A percentile compares a stretch with the other conserved stretches of the same genome.
phyloP scores from a whole-genome alignment of 345 rosid species.

The Ceriops tagal region DNA sequence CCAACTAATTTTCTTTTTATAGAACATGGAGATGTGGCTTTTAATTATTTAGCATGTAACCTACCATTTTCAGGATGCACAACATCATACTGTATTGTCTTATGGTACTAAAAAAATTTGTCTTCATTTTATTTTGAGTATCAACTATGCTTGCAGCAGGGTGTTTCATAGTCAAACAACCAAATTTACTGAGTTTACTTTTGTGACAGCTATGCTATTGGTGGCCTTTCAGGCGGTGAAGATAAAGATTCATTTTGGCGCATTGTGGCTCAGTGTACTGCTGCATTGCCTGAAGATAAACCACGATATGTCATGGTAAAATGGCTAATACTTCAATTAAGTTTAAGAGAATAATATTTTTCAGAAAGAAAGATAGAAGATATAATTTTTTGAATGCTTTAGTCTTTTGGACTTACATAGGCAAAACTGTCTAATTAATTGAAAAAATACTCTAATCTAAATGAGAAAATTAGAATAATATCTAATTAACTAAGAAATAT shows the following conservation, averaged over 20 bases:
- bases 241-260: constrained; percentile 91
- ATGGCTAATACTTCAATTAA: too few species aligned
- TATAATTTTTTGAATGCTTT: too few species aligned
- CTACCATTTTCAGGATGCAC: not conserved
- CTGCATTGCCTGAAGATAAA: constrained; percentile 68
- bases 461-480: too few species aligned
- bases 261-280: constrained; percentile 83
- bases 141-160: constrained; percentile 3
- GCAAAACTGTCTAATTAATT: too few species aligned
- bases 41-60: not conserved
- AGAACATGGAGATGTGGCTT: not conserved
- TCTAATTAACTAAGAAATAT: too few species aligned
- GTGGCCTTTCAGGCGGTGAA: constrained; percentile 90
- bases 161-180: constrained; percentile 8
- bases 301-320: constrained; percentile 80
- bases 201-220: constrained; percentile 76
- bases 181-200: constrained; percentile 30
- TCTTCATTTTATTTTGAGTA: not conserved
- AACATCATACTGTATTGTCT: not conserved
- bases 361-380: too few species aligned
- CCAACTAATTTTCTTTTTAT: not conserved
- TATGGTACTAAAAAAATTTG: not conserved
- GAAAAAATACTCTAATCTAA: too few species aligned
- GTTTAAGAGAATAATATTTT: too few species aligned
- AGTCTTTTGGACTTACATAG: too few species aligned